Percentiles rank a stretch among this genome's conserved stretches.
These are phyloP conservation scores for Saccharomycopsis olivae DNA, from an alignment of 805 yeast genomes.

Conservation along the genomic window DNA sequence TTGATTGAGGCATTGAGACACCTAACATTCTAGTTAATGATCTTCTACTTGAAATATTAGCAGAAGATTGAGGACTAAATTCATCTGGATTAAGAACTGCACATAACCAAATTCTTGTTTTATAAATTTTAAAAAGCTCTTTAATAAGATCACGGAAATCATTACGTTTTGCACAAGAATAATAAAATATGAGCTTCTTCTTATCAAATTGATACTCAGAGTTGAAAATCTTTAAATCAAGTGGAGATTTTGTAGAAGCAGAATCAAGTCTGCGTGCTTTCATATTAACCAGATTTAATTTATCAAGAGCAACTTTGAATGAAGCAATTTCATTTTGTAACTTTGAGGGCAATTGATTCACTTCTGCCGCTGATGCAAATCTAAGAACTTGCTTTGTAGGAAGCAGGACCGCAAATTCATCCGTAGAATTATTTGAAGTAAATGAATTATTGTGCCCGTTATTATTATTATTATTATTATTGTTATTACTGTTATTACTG, in stretches of 20 bases:
- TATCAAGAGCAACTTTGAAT: slow-evolving; percentile 49
- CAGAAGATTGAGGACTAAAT: slow-evolving; percentile 13
- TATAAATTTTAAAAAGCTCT: slow-evolving; percentile 64
- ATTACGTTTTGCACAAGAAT: slow-evolving; percentile 50
- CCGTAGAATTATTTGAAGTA: slow-evolving; percentile 9
- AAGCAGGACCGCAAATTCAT: slow-evolving; percentile 26
- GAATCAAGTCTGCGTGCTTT: not conserved
- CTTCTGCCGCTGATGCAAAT: slow-evolving; percentile 66
- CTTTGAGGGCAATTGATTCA: slow-evolving; percentile 49
- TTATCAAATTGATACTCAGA: slow-evolving; percentile 79
- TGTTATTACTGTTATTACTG: slow-evolving; percentile 1
- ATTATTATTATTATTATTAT: not conserved
- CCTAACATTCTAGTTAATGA: slow-evolving; percentile 3
- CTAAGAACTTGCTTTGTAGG: slow-evolving; percentile 72
- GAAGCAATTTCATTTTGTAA: slow-evolving; percentile 66
- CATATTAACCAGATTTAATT: slow-evolving; percentile 26
- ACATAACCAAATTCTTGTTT: slow-evolving; percentile 77
- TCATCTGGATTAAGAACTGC: slow-evolving; percentile 39
- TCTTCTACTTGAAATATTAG: slow-evolving; percentile 10
- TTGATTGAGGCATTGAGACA: not conserved
- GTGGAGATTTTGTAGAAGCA: slow-evolving; percentile 25
- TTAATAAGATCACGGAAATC: slow-evolving; percentile 67
- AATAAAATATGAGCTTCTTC: slow-evolving; percentile 65
- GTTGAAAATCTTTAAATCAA: slow-evolving; percentile 51
- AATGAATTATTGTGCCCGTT: slow-evolving; percentile 1